Evolutionary conservation across 2,329 filamentous ascomycete genomes (phyloP).

Genomic region (Sarocladium brachiariae): DNA sequence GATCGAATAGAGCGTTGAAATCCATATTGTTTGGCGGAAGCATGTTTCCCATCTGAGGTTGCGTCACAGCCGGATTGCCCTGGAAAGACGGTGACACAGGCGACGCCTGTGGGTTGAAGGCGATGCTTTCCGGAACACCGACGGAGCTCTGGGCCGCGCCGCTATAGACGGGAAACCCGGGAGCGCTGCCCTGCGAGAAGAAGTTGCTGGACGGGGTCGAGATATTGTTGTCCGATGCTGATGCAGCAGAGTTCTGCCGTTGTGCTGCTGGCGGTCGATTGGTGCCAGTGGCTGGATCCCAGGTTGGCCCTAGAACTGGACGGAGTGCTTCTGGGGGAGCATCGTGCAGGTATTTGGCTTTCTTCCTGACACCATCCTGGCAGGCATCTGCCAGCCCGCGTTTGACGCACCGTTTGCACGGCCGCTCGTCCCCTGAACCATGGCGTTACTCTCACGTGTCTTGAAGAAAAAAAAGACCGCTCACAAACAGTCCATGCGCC

Average conservation of each 20-base stretch:
- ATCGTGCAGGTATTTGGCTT: slow-evolving; percentile 98
- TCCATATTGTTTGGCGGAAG: slow-evolving; percentile 43
- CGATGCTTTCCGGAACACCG: slow-evolving; percentile 39
- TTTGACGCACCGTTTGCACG: slow-evolving; percentile 90
- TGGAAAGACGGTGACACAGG: slow-evolving; percentile 71
- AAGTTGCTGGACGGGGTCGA: slow-evolving; percentile 34
- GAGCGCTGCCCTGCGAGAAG: slow-evolving; percentile 39
- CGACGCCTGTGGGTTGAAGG: slow-evolving; percentile 61
- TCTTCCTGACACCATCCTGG: slow-evolving; percentile 95
- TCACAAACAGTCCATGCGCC: neutral
- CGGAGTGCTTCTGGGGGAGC: slow-evolving; percentile 82
- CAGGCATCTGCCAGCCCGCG: slow-evolving; percentile 84
- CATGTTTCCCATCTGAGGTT: slow-evolving; percentile 36
- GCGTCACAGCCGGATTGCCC: slow-evolving; percentile 27
- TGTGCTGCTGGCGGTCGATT: slow-evolving; percentile 38
- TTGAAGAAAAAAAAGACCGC: neutral
- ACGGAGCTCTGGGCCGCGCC: slow-evolving; percentile 36
- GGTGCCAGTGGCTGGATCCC: slow-evolving; percentile 50
- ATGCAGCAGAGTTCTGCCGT: slow-evolving; percentile 41
- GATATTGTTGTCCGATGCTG: slow-evolving; percentile 36
- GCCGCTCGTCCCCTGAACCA: slow-evolving; percentile 77
- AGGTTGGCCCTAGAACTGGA: slow-evolving; percentile 71
- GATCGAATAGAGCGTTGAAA: slow-evolving; percentile 69
- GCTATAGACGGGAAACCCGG: slow-evolving; percentile 46
- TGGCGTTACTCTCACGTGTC: slow-evolving; percentile 4